Percentiles rank a stretch among this genome's conserved stretches.
phyloP scores from a whole-genome alignment of 495 filamentous ascomycete species.

The Letharia lupina region DNA sequence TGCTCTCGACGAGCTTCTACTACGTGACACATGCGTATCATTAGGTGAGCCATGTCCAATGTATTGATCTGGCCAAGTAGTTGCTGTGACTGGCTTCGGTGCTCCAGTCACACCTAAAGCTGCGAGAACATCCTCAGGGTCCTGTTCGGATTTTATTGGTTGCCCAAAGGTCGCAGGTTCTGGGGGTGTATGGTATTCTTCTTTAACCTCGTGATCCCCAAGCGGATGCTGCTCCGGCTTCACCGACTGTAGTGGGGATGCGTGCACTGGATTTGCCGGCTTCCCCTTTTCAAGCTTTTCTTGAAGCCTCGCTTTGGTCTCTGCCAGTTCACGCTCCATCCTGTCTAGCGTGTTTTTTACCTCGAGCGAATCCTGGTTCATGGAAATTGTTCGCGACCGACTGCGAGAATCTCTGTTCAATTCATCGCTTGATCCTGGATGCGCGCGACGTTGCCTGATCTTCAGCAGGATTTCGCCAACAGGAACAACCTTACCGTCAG shows the following conservation, averaged over 20 bases:
- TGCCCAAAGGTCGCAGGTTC: constrained; percentile 1
- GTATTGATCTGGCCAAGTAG: neutral
- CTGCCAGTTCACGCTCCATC: constrained; percentile 20
- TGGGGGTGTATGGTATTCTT: constrained; percentile 12
- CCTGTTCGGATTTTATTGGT: constrained; percentile 5
- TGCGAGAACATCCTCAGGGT: constrained; percentile 20
- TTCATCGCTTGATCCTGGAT: constrained; percentile 8
- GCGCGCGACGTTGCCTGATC: constrained; percentile 12
- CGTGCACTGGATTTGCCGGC: neutral
- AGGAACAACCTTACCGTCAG: constrained; percentile 3
- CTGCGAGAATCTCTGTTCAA: constrained; percentile 13
- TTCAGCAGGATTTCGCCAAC: constrained; percentile 16
- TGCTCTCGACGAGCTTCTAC: constrained; percentile 13
- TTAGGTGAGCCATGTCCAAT: neutral
- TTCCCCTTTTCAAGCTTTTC: constrained; percentile 8
- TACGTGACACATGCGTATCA: constrained; percentile 7
- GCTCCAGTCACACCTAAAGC: constrained; percentile 20
- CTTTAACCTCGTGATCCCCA: constrained; percentile 7
- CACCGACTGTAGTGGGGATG: neutral
- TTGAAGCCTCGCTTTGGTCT: constrained; percentile 18
- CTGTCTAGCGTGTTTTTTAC: constrained; percentile 14
- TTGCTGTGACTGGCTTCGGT: constrained; percentile 16
- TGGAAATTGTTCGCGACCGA: constrained; percentile 16
- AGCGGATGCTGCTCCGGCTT: neutral
- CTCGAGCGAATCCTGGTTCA: constrained; percentile 17